Evolutionary conservation across 2,329 filamentous ascomycete genomes (phyloP), one percentile per base, ranked within the genome.

Genomic region (Ophiostoma quercus): DNA sequence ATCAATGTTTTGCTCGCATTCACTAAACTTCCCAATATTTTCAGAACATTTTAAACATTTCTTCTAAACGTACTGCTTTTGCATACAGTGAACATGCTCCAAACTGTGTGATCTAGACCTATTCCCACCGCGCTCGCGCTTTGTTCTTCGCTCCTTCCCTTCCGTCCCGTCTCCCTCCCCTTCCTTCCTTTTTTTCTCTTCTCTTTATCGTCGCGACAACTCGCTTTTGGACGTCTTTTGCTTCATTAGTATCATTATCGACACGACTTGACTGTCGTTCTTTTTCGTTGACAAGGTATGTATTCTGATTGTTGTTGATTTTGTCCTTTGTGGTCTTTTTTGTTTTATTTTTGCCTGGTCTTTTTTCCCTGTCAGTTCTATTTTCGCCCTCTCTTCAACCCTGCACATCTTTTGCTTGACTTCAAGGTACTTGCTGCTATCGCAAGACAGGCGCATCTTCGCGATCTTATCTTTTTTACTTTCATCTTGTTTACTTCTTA

Each of bases 181-280:
- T 54, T 54, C 39, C 32, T 67, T 67, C 57, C 51, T 25, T 22
- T 62, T 60, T 62, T 62, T 62, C 57, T 62, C 57, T 62, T 62
- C 57, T 62, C 22, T 57, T 67, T 67, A 66, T 68, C 68, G 70
- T 71, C 70, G 70, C 70, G 70, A 71, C 68, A 62, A 62, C 57
- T 29, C 57, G 57, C 11, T 32, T 62, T 57, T 57, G 8, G 51
- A 22, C 22, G 51, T 25, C 47, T 51, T 57, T 62, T 62, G 25
- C 25, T 62, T 32, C 57, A 12, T 62, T 32, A 32, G 25, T 12
- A 32, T 32, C 25, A 29, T 62, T 32, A 32, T 32, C 57, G n/a
- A 22, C 51, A 57, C 57, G 57, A 62, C 57, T 32, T 7, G 25
- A 62, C 9, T 62, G 25, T 25, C 14, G 25, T 32, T 32, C 25